A percentile compares a stretch with the other conserved stretches of the same genome.
Conservation (phyloP, 257 asterid species). For the Gentiana macrophylla region DNA sequence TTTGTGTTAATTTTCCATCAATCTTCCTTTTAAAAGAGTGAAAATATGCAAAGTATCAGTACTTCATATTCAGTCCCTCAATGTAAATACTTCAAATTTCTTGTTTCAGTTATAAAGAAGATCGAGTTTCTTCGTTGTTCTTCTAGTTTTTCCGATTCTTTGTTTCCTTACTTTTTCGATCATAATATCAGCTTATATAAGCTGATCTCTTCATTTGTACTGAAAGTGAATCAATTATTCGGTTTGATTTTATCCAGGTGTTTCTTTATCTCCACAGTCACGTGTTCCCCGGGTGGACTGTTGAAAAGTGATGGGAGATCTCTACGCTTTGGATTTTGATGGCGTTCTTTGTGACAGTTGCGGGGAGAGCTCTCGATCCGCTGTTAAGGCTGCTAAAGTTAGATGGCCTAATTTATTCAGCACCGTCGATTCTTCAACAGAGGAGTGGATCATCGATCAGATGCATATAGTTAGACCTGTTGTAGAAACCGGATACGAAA, state of each 20-base stretch:
- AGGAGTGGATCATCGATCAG: conserved; percentile 92
- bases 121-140: background rate
- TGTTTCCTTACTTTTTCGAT: background rate
- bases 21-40: no score
- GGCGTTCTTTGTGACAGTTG: conserved; percentile 98
- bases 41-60: no score
- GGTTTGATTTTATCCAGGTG: no score
- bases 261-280: no score
- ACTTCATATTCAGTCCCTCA: no score
- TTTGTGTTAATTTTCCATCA: no score
- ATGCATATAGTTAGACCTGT: conserved; percentile 93
- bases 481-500: conserved; percentile 95
- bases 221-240: no score
- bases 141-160: background rate
- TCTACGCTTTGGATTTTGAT: conserved; percentile 91
- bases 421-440: conserved; percentile 57
- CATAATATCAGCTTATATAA: background rate
- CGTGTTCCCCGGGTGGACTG: no score
- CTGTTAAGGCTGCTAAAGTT: conserved; percentile 94
- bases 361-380: conserved; percentile 94
- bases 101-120: no score
- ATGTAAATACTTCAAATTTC: no score
- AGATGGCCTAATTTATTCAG: conserved; percentile 79
- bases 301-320: conserved; percentile 49
- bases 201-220: no score